Conservation (phyloP, 2,329 filamentous ascomycete genomes). For the Dichotomopilus funicola region DNA sequence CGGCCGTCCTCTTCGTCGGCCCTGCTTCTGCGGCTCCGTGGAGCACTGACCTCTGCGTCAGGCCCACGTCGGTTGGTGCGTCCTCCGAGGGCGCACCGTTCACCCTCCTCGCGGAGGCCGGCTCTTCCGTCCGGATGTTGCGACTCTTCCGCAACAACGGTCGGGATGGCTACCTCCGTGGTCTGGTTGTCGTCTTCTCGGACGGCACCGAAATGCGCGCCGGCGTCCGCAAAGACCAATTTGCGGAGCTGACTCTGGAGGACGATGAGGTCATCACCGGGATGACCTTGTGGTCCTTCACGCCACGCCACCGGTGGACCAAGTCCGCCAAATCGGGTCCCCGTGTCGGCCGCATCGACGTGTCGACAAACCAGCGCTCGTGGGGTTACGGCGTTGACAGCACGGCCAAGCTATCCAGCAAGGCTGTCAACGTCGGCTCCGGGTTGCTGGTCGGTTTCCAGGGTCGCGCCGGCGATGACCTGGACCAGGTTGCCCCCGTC, state of each 20-base stretch:
- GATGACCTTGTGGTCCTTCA: background rate
- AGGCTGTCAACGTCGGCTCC: constrained; percentile 7
- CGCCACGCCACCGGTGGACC: background rate
- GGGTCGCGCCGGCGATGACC: constrained; percentile 4
- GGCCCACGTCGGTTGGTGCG: background rate
- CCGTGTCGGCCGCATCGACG: constrained; percentile 5
- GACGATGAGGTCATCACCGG: background rate
- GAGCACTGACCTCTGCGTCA: background rate
- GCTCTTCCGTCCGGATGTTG: background rate
- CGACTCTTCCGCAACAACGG: constrained; percentile 10
- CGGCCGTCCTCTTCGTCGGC: background rate
- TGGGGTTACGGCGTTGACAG: constrained; percentile 9
- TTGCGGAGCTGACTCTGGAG: background rate
- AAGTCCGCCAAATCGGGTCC: background rate
- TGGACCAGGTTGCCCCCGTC: constrained; percentile 4
- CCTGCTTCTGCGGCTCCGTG: background rate
- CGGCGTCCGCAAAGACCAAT: constrained; percentile 4
- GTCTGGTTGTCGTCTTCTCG: background rate
- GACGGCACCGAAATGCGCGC: constrained; percentile 3
- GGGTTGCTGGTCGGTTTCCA: constrained; percentile 9
- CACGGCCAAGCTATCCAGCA: constrained; percentile 3
- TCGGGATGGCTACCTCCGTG: background rate
- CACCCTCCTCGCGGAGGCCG: constrained; percentile 2
- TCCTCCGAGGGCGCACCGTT: background rate
- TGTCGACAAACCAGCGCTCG: background rate